phyloP scores from a whole-genome alignment of 208 protist genomes.

The Crithidia sp. region DNA sequence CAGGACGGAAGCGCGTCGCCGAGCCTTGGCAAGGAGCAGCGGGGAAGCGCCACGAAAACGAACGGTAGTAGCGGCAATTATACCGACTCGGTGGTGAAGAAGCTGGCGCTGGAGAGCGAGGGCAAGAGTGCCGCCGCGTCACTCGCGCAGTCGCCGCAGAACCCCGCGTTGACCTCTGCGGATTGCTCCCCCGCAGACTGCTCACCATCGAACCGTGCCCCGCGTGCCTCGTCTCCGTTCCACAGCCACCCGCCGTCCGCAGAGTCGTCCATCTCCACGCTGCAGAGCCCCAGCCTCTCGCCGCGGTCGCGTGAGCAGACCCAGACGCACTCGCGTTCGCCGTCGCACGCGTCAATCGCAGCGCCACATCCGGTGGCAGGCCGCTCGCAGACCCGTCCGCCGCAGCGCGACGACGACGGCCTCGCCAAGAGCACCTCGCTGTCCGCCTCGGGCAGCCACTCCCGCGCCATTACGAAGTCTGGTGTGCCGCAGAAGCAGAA shows the following conservation, averaged over 20 bases:
- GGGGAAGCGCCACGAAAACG: not conserved
- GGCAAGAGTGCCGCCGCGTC: not conserved
- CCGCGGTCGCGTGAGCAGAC: conserved; percentile 6
- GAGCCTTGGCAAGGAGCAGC: not conserved
- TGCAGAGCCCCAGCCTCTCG: conserved; percentile 10
- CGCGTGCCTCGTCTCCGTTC: not conserved
- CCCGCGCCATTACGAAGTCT: not conserved
- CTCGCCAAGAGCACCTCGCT: not conserved
- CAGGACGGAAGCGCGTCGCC: not conserved
- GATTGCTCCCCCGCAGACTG: too few species aligned
- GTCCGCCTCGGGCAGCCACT: not conserved
- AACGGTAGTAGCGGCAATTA: too few species aligned
- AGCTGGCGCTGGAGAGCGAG: conserved; percentile 10
- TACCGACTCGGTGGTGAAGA: conserved; percentile 9
- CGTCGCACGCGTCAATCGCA: not conserved
- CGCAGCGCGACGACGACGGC: not conserved
- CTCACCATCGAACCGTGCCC: too few species aligned
- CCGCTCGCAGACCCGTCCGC: not conserved
- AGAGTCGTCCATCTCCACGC: conserved; percentile 1
- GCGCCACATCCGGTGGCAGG: not conserved
- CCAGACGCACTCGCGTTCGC: conserved; percentile 7
- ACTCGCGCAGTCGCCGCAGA: not conserved
- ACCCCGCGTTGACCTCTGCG: not conserved
- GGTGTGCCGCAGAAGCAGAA: conserved; percentile 13
- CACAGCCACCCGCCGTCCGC: not conserved